Evolutionary conservation across 352 stramenopile species (phyloP).

Genomic region (Globisporangium megalacanthum): DNA sequence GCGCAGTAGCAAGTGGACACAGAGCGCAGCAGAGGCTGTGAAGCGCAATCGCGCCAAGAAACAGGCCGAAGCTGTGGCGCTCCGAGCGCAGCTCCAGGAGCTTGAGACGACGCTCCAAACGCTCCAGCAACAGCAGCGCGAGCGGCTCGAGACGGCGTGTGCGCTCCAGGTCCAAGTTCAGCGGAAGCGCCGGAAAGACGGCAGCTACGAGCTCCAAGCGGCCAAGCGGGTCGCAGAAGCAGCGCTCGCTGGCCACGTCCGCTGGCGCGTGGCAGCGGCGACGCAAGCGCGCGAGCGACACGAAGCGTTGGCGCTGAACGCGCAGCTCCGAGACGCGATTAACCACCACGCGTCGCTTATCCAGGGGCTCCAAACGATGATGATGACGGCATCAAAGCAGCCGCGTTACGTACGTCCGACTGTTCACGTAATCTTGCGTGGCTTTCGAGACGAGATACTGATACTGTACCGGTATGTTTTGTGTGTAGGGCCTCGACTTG

Average conservation of each 20-base stretch:
- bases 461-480: not conserved
- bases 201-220: not conserved
- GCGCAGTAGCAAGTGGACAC: not conserved
- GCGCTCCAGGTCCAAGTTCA: not conserved
- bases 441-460: too few relatives aligned
- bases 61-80: not conserved
- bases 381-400: constrained; percentile 7
- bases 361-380: constrained; percentile 30
- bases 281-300: constrained; percentile 28
- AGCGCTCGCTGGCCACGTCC: not conserved
- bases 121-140: not conserved
- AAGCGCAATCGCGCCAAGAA: constrained; percentile 3
- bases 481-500: not conserved
- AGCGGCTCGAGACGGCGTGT: not conserved
- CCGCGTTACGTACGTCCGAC: not conserved
- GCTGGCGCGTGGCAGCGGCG: not conserved
- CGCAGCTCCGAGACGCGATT: constrained; percentile 32
- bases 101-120: not conserved
- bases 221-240: not conserved
- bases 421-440: not conserved
- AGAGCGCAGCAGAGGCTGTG: not conserved
- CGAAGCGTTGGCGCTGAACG: constrained; percentile 33
- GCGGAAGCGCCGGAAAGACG: not conserved
- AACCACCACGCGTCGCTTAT: constrained; percentile 34
- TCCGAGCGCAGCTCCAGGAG: not conserved